Base-by-base conservation (phyloP, 495 filamentous ascomycete species). In the Trypethelium eluteriae region DNA sequence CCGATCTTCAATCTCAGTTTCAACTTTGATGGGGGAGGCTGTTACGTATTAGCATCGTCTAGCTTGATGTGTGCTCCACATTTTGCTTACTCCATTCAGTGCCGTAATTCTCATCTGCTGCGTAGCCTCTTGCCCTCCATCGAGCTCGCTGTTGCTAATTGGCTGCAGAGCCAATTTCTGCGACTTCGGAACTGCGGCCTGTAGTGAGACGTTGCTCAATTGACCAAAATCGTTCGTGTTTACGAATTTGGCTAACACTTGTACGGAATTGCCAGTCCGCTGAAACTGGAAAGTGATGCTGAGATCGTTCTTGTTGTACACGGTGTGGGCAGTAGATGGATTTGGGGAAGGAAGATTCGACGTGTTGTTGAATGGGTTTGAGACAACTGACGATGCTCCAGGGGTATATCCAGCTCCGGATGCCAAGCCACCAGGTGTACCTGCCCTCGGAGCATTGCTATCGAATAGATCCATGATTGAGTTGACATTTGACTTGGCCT, bases 181-280 rank as follows among this genome's bases (percentile, higher is more conserved):
- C 44, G 87, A 91, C 79, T 96, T 97, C 5, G 94, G 95, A 68
- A 98, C 94, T 3, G 94, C 94, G 59, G 93, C 95, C 76, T 98
- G 95, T 63, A 98, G 74, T 5, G 86, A 87, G 18, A 97, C 89
- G 41, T 79, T 83, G 16, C 85, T 81, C 59, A 98, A 81, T n/a
- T 76, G 72, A 38, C 80, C 80, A 62, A 86, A 85, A 64, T 83
- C 84, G 14, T 86, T 88, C 1, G 77, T 81, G 74, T 97, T 98
- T 14, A 82, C 81, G 83, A 98, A 97, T 5, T 89, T 85, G 18
- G 91, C 90, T 38, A 88, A 78, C 9, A 96, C 86, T 72, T 96
- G 91, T 16, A 90, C 81, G 5, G 80, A 88, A 70, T 85, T 85
- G 3, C 88, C 84, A 64, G 86, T 90, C 16, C 93, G 84, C 75